These are phyloP conservation scores for Plasmodium gallinaceum DNA, from an alignment of 169 alveolate species.

Conservation along the genomic window DNA sequence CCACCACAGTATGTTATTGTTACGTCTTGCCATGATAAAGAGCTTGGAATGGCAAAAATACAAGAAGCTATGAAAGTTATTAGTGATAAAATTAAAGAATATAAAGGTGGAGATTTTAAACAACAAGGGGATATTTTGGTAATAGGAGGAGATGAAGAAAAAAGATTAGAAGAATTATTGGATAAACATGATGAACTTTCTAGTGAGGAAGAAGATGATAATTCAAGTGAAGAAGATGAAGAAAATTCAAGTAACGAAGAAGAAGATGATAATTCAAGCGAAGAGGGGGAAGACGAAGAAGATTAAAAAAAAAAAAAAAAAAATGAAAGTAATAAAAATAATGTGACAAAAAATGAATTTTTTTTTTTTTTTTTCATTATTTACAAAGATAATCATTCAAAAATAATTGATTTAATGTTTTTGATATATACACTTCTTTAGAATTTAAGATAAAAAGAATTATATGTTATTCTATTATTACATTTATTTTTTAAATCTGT, in stretches of 20 bases:
- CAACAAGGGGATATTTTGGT: slow-evolving; percentile 90
- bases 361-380: not conserved
- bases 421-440: no score
- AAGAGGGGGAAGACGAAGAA: slow-evolving; percentile 81
- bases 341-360: not conserved
- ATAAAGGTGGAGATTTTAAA: slow-evolving; percentile 92
- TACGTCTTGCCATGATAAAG: slow-evolving; percentile 93
- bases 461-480: no score
- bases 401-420: no score
- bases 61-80: slow-evolving; percentile 90
- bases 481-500: no score
- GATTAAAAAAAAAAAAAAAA: slow-evolving; percentile 7
- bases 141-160: slow-evolving; percentile 93
- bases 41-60: slow-evolving; percentile 88
- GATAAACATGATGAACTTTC: slow-evolving; percentile 82
- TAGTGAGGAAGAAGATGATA: slow-evolving; percentile 85
- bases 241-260: slow-evolving; percentile 91
- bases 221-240: slow-evolving; percentile 91
- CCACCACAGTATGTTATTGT: slow-evolving; percentile 94
- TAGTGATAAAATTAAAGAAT: slow-evolving; percentile 86
- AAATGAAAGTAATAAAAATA: not conserved
- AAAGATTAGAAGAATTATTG: slow-evolving; percentile 87
- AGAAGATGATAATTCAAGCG: slow-evolving; percentile 86
- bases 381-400: not conserved
- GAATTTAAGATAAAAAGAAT: no score